Evolutionary conservation across 257 asterid genomes (phyloP).

Genomic region (Solanum lycopersicoides): DNA sequence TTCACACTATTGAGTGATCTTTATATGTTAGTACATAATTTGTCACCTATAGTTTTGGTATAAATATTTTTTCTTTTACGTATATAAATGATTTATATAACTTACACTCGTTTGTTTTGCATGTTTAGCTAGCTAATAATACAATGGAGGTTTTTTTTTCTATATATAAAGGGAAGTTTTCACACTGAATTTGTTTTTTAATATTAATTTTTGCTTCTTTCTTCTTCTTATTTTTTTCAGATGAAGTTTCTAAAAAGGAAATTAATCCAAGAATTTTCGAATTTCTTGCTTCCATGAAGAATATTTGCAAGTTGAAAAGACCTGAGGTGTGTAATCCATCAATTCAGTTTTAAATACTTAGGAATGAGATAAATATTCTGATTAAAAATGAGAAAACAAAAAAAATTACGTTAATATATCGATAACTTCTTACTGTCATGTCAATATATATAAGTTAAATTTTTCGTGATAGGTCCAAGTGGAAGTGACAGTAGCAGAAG

Average conservation of each 20-base stretch:
- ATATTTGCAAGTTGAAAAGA: constrained; percentile 48
- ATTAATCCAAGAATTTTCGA: constrained; percentile 33
- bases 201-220: neutral
- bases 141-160: neutral
- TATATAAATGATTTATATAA: neutral
- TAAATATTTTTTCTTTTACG: neutral
- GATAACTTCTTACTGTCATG: too few relatives aligned
- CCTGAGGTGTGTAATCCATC: constrained; percentile 44
- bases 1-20: neutral
- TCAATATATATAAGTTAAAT: neutral
- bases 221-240: constrained; percentile 8
- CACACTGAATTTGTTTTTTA: neutral
- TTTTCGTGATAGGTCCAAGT: constrained; percentile 24
- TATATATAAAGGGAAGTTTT: neutral
- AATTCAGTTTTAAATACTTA: neutral
- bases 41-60: neutral
- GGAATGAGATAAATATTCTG: neutral
- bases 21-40: neutral
- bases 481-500: constrained; percentile 51
- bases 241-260: constrained; percentile 21
- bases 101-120: neutral
- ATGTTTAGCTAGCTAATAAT: neutral
- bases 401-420: too few relatives aligned
- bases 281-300: constrained; percentile 47
- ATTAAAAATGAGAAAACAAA: too few relatives aligned